Conservation (phyloP, 495 filamentous ascomycete genomes). For the Immersiella caudata region DNA sequence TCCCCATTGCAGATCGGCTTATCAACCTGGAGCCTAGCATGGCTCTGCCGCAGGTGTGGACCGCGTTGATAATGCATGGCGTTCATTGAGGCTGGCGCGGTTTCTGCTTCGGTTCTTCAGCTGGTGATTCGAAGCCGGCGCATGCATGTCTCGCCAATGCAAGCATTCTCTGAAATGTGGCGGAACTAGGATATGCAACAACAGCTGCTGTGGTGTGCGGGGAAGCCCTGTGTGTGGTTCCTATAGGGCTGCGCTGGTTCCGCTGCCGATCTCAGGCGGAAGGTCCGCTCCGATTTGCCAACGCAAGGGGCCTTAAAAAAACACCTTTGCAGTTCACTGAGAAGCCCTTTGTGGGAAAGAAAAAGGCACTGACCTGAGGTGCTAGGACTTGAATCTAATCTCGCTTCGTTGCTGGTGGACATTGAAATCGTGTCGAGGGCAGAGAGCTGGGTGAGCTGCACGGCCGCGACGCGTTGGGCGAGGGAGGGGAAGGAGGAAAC, state of each 20-base stretch:
- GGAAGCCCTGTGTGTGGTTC: neutral
- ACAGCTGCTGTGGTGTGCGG: neutral
- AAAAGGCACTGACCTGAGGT: too few species aligned
- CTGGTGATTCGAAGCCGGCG: neutral
- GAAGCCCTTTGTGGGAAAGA: too few species aligned
- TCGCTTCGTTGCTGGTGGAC: too few species aligned
- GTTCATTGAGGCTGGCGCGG: neutral
- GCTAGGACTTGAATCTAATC: too few species aligned
- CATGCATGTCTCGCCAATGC: neutral
- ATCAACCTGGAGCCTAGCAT: neutral
- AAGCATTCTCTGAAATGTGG: neutral
- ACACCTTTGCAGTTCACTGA: too few species aligned
- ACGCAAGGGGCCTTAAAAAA: too few species aligned
- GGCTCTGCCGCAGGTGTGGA: neutral
- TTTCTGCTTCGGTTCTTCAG: neutral
- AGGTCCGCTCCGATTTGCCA: too few species aligned
- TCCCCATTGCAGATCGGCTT: neutral
- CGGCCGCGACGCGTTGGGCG: too few species aligned
- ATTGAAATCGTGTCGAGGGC: too few species aligned
- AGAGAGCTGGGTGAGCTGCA: too few species aligned
- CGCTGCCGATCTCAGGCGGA: neutral
- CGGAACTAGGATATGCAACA: neutral
- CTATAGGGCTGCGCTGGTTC: neutral
- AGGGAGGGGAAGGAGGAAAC: too few species aligned
- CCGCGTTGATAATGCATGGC: neutral